A percentile compares a stretch with the other conserved stretches of the same genome.
phyloP scores from a whole-genome alignment of 208 protist species.

The Eutreptiella sp. region DNA sequence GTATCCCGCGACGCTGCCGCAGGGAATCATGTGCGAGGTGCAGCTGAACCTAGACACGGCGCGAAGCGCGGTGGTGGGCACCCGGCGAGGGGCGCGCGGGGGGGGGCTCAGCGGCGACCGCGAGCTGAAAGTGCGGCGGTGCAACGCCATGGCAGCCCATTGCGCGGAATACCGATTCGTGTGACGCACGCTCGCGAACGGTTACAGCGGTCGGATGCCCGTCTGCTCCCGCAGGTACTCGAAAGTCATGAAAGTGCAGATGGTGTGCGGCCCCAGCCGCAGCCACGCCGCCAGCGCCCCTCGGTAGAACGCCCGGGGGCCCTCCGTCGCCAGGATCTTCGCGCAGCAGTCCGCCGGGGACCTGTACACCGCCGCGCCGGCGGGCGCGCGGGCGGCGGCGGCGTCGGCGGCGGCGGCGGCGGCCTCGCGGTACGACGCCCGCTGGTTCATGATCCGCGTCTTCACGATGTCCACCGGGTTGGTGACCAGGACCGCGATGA shows the following conservation, averaged over 20 bases:
- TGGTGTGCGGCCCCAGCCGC: slow-evolving; percentile 32
- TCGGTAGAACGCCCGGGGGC: slow-evolving; percentile 9
- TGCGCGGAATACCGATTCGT: too few species aligned
- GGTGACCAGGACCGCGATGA: slow-evolving; percentile 30
- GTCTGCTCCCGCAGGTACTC: slow-evolving; percentile 26
- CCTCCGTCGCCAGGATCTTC: slow-evolving; percentile 17
- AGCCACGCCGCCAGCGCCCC: slow-evolving; percentile 13
- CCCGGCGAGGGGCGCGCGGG: too few species aligned
- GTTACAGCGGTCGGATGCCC: slow-evolving; percentile 17
- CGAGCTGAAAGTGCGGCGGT: too few species aligned
- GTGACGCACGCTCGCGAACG: neutral
- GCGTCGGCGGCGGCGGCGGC: neutral
- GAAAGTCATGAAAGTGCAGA: slow-evolving; percentile 27
- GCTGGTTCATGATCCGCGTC: slow-evolving; percentile 33
- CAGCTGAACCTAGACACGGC: too few species aligned
- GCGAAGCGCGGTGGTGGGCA: too few species aligned
- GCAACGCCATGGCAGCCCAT: too few species aligned
- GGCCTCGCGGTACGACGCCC: neutral
- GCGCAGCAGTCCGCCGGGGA: neutral
- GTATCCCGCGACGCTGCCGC: too few species aligned
- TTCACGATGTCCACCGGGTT: slow-evolving; percentile 32
- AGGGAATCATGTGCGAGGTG: too few species aligned
- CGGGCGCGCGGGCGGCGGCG: too few species aligned
- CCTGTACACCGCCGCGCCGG: neutral
- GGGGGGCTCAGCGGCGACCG: too few species aligned